phyloP scores from a whole-genome alignment of 176 grass and related monocot genomes.

The Themeda triandra region DNA sequence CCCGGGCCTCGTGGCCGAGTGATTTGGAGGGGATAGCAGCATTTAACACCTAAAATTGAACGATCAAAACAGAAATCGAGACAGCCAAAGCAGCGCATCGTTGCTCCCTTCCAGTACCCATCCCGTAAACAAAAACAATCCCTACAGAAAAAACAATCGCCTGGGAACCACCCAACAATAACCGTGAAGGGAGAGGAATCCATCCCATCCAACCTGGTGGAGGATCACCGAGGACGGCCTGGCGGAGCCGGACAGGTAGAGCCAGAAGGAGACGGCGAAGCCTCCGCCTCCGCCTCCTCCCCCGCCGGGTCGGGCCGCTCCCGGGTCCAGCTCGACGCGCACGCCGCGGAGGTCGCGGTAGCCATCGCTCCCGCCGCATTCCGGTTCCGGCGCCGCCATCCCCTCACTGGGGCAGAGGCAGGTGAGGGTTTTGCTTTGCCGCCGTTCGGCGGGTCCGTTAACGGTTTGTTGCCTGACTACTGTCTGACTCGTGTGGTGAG shows the following conservation, averaged over 20 bases:
- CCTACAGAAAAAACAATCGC: neutral
- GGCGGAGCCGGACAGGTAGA: slow-evolving; percentile 69
- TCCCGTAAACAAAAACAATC: neutral
- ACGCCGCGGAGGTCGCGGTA: slow-evolving; percentile 40
- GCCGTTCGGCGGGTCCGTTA: neutral
- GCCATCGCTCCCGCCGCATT: slow-evolving; percentile 16
- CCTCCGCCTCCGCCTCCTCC: slow-evolving; percentile 23
- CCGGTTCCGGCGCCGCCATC: slow-evolving; percentile 44
- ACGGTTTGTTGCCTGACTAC: slow-evolving; percentile 11
- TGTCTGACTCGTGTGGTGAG: neutral
- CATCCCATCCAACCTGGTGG: slow-evolving; percentile 60
- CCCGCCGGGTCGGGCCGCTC: neutral
- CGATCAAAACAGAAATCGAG: neutral
- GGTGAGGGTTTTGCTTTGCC: slow-evolving; percentile 24
- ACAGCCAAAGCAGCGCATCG: neutral
- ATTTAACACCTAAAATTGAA: neutral
- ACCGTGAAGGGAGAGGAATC: neutral
- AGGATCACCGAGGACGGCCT: slow-evolving; percentile 73
- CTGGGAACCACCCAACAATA: neutral
- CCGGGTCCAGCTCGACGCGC: slow-evolving; percentile 28
- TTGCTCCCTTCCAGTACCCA: neutral
- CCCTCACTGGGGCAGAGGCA: neutral
- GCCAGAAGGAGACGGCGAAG: slow-evolving; percentile 77
- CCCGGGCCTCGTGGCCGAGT: neutral
- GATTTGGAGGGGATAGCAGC: neutral